A percentile compares a stretch with the other conserved stretches of the same genome.
Evolutionary conservation across 2,329 filamentous ascomycete genomes (phyloP).

Genomic region (Cladobotryum mycophilum): DNA sequence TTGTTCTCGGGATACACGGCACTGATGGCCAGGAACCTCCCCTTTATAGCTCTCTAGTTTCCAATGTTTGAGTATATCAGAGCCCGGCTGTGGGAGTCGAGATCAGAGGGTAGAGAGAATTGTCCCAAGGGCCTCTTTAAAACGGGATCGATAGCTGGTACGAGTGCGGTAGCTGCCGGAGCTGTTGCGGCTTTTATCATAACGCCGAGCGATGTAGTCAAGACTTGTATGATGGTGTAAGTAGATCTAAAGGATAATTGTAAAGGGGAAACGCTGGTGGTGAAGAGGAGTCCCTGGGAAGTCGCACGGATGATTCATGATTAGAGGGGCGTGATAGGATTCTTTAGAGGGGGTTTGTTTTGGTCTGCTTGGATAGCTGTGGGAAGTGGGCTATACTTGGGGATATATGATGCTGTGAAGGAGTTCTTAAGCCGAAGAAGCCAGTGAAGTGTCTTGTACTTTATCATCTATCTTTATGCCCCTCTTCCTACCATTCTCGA

Average conservation of each 20-base stretch:
- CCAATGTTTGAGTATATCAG: slow-evolving; percentile 75
- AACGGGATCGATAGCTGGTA: slow-evolving; percentile 63
- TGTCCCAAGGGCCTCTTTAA: slow-evolving; percentile 45
- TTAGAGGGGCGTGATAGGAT: slow-evolving; percentile 62
- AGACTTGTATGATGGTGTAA: slow-evolving; percentile 81
- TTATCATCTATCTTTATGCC: too few relatives aligned
- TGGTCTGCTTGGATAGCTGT: slow-evolving; percentile 75
- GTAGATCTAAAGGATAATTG: slow-evolving; percentile 32
- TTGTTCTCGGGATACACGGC: slow-evolving; percentile 69
- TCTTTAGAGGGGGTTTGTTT: slow-evolving; percentile 71
- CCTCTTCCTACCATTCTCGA: too few relatives aligned
- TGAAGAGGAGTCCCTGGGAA: slow-evolving; percentile 41
- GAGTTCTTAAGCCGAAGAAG: slow-evolving; percentile 41
- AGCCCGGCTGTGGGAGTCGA: slow-evolving; percentile 39
- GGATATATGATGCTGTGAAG: slow-evolving; percentile 77
- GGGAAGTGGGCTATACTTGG: slow-evolving; percentile 77
- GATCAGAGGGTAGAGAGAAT: slow-evolving; percentile 20
- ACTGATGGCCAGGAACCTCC: slow-evolving; percentile 74
- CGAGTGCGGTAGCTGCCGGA: slow-evolving; percentile 68
- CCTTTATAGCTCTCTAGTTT: slow-evolving; percentile 84
- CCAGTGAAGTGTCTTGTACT: too few relatives aligned
- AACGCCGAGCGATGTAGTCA: slow-evolving; percentile 83
- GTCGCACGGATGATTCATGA: slow-evolving; percentile 60
- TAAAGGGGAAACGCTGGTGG: slow-evolving; percentile 20
- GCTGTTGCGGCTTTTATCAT: slow-evolving; percentile 73